These are phyloP conservation scores for Gracilaria domingensis DNA, from an alignment of 23 red algal genomes.

Conservation along the genomic window DNA sequence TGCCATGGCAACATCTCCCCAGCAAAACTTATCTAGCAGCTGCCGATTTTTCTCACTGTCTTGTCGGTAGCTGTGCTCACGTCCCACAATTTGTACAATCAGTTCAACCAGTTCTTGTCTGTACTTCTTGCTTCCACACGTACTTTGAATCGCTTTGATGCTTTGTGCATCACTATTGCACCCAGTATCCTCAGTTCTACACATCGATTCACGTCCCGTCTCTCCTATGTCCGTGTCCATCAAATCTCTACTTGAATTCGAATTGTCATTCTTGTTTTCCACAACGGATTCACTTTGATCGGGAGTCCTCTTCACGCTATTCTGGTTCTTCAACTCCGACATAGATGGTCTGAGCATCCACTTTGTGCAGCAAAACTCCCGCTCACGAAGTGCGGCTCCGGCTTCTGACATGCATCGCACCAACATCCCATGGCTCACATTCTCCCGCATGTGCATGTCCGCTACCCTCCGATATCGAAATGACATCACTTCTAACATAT, in stretches of 20 bases:
- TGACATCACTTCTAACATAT: slow-evolving; percentile 24
- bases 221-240: background rate
- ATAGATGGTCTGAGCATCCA: background rate
- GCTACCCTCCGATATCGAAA: slow-evolving; percentile 10
- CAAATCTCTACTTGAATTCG: too few relatives aligned
- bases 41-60: background rate
- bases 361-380: background rate
- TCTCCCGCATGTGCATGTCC: slow-evolving; percentile 25
- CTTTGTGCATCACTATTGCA: background rate
- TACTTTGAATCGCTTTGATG: background rate
- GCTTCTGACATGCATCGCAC: slow-evolving; percentile 20
- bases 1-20: slow-evolving; percentile 25
- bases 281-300: background rate
- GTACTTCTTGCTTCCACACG: background rate
- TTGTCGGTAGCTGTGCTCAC: background rate
- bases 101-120: slow-evolving; percentile 15
- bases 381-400: background rate
- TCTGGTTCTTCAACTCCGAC: background rate
- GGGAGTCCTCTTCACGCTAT: too few relatives aligned
- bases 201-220: background rate
- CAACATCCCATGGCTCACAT: slow-evolving; percentile 40
- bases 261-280: background rate
- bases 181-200: background rate
- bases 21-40: slow-evolving; percentile 6
- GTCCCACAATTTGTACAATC: slow-evolving; percentile 22